Conservation (phyloP, 495 filamentous ascomycete species). For the Emericellopsis terricola region DNA sequence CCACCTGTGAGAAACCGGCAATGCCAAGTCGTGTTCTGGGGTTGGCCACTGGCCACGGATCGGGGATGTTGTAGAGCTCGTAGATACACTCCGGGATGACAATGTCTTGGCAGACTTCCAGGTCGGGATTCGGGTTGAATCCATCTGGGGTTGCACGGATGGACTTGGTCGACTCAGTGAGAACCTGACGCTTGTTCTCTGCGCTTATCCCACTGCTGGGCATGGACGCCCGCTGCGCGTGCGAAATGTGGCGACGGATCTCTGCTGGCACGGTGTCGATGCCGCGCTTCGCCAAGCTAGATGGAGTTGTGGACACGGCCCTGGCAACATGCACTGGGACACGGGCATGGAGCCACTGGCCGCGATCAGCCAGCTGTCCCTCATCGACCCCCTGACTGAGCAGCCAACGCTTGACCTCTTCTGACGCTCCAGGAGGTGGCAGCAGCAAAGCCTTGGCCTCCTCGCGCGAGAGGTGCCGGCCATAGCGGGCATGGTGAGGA, state of each 20-base stretch:
- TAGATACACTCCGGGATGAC: constrained; percentile 42
- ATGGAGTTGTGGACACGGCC: no score
- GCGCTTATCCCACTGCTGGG: no score
- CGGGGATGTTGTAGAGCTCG: constrained; percentile 38
- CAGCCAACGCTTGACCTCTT: constrained; percentile 31
- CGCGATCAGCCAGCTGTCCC: constrained; percentile 22
- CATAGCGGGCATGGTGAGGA: constrained; percentile 41
- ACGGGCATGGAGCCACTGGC: constrained; percentile 39
- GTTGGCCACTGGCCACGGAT: no score
- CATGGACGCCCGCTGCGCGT: constrained; percentile 48
- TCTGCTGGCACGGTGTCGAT: constrained; percentile 44
- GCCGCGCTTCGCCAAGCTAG: constrained; percentile 35
- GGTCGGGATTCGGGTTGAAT: constrained; percentile 12
- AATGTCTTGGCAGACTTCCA: constrained; percentile 18
- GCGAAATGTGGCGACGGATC: constrained; percentile 39
- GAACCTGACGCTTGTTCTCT: no score
- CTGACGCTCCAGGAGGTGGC: constrained; percentile 22
- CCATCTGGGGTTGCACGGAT: neutral
- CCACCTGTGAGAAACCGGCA: constrained; percentile 24
- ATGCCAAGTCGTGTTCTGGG: constrained; percentile 20
- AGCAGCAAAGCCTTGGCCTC: constrained; percentile 31
- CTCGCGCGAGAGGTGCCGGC: constrained; percentile 42
- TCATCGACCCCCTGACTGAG: constrained; percentile 19
- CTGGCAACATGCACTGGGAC: no score
- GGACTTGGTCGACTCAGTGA: constrained; percentile 3